Conservation (phyloP, 2,329 filamentous ascomycete genomes). For the Pestalotiopsis sp. region DNA sequence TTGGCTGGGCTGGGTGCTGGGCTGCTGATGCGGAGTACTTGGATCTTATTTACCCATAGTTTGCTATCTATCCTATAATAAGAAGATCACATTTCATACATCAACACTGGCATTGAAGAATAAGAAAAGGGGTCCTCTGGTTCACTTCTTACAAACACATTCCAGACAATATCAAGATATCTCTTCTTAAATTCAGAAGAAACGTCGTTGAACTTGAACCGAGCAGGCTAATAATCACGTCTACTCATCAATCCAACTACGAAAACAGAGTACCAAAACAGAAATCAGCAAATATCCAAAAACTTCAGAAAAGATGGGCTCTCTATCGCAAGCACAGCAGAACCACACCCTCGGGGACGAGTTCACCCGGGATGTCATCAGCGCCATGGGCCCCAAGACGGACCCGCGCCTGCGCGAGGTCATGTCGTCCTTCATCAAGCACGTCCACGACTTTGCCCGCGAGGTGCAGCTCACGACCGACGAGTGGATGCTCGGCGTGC, state of each 20-base stretch:
- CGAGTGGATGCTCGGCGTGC: constrained; percentile 65
- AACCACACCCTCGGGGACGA: constrained; percentile 13
- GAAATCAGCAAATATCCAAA: background rate
- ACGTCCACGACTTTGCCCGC: constrained; percentile 66
- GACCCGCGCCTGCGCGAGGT: constrained; percentile 57
- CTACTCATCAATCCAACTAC: background rate
- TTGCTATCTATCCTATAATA: background rate
- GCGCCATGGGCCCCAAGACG: constrained; percentile 62
- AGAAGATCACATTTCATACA: background rate
- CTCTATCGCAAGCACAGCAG: background rate
- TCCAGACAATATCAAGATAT: background rate
- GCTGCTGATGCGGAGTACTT: background rate
- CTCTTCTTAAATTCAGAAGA: background rate
- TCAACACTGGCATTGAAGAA: background rate
- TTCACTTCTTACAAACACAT: background rate
- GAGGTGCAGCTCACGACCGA: constrained; percentile 65
- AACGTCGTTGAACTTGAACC: background rate
- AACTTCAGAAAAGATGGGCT: background rate
- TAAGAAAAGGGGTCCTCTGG: background rate
- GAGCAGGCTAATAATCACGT: background rate
- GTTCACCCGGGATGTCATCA: constrained; percentile 64
- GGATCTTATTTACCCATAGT: background rate
- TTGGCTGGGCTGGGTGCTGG: background rate
- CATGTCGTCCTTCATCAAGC: constrained; percentile 56
- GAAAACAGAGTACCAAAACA: background rate